Percentiles rank a stretch among this genome's conserved stretches.
Evolutionary conservation across 257 asterid species (phyloP).

Genomic region (Capsicum chinense): DNA sequence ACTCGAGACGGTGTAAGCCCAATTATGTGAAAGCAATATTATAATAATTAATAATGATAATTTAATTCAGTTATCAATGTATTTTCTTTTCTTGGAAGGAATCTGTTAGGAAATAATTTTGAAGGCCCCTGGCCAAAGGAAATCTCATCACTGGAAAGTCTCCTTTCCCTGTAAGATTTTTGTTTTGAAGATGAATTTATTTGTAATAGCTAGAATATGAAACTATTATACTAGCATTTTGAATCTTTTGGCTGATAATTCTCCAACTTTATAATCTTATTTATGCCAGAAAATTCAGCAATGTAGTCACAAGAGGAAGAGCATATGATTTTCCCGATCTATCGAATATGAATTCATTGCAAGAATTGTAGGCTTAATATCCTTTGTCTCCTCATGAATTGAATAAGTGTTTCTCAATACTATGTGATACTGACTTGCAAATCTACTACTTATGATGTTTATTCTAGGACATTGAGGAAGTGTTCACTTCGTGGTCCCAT

Average conservation of each 20-base stretch:
- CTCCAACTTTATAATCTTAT: background rate
- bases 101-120: slow-evolving; percentile 34
- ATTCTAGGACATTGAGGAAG: slow-evolving; percentile 34
- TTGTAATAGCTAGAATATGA: background rate
- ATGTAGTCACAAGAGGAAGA: background rate
- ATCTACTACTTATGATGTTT: background rate
- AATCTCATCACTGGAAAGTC: slow-evolving; percentile 1
- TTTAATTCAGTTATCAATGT: background rate
- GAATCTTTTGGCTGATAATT: background rate
- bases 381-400: background rate
- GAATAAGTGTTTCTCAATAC: background rate
- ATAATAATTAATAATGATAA: background rate
- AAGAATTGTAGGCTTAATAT: background rate
- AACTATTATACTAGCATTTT: background rate
- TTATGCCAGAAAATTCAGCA: background rate
- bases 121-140: slow-evolving; percentile 32
- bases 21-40: background rate
- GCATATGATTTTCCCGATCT: slow-evolving; percentile 18
- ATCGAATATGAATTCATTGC: background rate
- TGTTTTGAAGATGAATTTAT: background rate
- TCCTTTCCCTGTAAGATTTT: background rate
- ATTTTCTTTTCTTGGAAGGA: background rate
- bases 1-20: background rate
- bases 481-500: slow-evolving; percentile 32
- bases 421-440: background rate